Base-by-base conservation (phyloP, 306 rosid genomes). In the Geum urbanum region DNA sequence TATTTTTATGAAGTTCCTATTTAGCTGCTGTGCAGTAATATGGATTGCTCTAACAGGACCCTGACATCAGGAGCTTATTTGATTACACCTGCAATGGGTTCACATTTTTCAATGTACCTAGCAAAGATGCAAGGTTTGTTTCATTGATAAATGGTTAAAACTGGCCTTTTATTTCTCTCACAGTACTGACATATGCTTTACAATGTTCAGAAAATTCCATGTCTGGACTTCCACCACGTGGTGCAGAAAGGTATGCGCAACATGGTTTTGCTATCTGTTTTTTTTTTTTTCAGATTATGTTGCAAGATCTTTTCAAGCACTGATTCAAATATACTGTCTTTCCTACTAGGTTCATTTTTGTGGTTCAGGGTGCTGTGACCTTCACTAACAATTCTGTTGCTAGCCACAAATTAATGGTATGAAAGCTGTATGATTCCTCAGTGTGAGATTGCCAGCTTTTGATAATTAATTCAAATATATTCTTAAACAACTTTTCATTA, bases 41-140 rank as follows among this genome's bases (percentile, higher is more conserved):
- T 10, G 45, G 49, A 67, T 77, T 79, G 49, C 72, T 87, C 78
- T 70, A 68, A 53, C 89, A 94, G 95, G 97, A 78, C 77, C 48
- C 49, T 87, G 74, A 85, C 97, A 20, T 78, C 72, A 20, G 96
- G 87, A 60, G 95, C 98, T 20, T 94, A 88, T 81, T 86, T 94
- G 60, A 85, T 94, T 74, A 71, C 97, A 24, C 97, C 97, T 0
- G 85, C 84, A 53, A 81, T 83, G 57, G 99, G 97, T 56, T 87
- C 99, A 49, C 91, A 88, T 83, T 94, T 94, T 63, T 84, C 82
- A 46, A 94, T 94, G 97, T 94, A 88, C 82, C 83, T 94, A 40
- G 96, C 96, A 44, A 89, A 91, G 81, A 81, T 94, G 89, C 86
- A 89, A 88, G 96, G 98, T 94, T 58, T 12, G 85, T 50, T 66